Percentiles rank a stretch among this genome's conserved stretches.
These are phyloP conservation scores for Microsporum ferrugineum DNA, from an alignment of 2,329 filamentous ascomycete genomes.

Conservation along the genomic window DNA sequence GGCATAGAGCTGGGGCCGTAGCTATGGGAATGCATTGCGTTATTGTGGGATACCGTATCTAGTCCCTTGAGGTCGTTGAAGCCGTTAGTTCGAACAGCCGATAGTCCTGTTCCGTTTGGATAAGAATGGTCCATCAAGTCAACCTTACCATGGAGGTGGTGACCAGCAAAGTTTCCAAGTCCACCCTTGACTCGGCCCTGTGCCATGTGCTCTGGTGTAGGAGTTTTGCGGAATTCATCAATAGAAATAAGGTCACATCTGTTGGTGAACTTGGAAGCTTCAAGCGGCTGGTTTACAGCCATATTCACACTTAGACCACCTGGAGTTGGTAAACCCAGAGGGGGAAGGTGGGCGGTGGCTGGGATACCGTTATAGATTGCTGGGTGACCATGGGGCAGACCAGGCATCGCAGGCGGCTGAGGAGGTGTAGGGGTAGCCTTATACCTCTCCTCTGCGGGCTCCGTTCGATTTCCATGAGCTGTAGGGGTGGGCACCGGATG, in stretches of 20 bases:
- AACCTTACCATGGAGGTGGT: background rate
- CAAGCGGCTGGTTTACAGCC: background rate
- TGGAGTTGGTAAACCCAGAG: background rate
- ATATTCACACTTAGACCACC: background rate
- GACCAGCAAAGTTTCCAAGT: background rate
- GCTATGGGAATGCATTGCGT: background rate
- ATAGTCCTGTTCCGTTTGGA: background rate
- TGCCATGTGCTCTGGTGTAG: background rate
- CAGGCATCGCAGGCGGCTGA: background rate
- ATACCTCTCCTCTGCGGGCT: background rate
- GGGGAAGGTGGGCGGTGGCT: too few relatives aligned
- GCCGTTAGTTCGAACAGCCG: background rate
- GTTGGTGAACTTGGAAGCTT: background rate
- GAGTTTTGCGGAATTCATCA: background rate
- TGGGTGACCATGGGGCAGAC: background rate
- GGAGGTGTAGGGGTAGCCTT: background rate
- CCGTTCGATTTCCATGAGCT: background rate
- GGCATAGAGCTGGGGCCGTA: background rate
- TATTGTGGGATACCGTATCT: background rate
- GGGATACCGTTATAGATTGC: background rate
- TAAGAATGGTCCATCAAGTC: background rate
- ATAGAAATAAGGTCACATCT: conserved; percentile 1
- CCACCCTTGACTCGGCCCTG: background rate
- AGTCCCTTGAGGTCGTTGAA: too few relatives aligned
- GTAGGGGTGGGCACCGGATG: background rate